Evolutionary conservation across 2,329 filamentous ascomycete genomes (phyloP).

Genomic region (Albifimbria verrucaria): DNA sequence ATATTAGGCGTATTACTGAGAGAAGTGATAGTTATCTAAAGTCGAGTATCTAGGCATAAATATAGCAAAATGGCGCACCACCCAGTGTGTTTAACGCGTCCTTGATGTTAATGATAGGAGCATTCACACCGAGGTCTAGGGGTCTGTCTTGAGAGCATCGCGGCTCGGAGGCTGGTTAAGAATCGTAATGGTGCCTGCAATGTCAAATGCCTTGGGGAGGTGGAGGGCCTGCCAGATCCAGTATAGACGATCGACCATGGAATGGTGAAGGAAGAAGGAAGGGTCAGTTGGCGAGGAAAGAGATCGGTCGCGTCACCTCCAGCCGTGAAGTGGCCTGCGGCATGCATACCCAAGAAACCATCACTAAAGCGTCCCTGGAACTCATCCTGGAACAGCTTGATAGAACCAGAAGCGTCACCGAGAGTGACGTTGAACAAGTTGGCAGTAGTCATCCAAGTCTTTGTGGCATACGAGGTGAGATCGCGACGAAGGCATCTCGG

Average conservation of each 20-base stretch:
- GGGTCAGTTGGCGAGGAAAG: constrained; percentile 24
- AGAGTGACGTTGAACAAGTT: neutral
- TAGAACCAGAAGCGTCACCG: neutral
- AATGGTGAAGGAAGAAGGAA: constrained; percentile 19
- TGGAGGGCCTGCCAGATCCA: constrained; percentile 17
- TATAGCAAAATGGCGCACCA: constrained; percentile 20
- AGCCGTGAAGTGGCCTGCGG: constrained; percentile 29
- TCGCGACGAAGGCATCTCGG: constrained; percentile 43
- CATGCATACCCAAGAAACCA: constrained; percentile 26
- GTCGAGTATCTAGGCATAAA: constrained; percentile 14
- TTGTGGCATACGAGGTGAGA: constrained; percentile 21
- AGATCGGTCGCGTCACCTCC: constrained; percentile 30
- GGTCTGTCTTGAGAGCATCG: constrained; percentile 10
- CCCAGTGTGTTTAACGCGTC: constrained; percentile 16
- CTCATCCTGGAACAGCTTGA: constrained; percentile 15
- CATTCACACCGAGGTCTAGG: constrained; percentile 13
- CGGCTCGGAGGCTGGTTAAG: constrained; percentile 16
- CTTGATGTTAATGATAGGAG: constrained; percentile 11
- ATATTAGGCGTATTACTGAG: no score
- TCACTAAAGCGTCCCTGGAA: constrained; percentile 24
- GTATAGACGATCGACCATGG: constrained; percentile 16
- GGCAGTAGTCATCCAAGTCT: constrained; percentile 1
- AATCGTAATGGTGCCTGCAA: constrained; percentile 18
- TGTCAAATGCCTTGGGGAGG: constrained; percentile 8
- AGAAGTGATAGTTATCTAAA: no score